These are phyloP conservation scores for Dalbergia cultrata DNA, from an alignment of 306 rosid species.

Conservation along the genomic window DNA sequence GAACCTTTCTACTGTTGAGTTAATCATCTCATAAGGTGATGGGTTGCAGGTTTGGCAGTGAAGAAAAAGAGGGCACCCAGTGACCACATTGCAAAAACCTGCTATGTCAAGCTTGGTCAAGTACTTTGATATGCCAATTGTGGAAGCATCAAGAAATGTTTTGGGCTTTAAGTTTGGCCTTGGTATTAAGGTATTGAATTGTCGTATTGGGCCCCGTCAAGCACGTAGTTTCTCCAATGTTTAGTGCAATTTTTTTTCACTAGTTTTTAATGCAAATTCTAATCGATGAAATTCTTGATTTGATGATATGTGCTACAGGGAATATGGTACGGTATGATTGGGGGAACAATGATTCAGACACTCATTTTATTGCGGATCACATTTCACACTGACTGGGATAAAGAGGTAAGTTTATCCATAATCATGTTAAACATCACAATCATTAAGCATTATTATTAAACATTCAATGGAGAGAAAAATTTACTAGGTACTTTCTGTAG, in stretches of 20 bases:
- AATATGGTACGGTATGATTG: slow-evolving; percentile 89
- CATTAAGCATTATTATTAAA: neutral
- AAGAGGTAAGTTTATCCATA: slow-evolving; percentile 58
- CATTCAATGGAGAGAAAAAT: too few species aligned
- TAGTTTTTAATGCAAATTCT: neutral
- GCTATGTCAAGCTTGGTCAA: slow-evolving; percentile 78
- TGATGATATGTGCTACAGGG: slow-evolving; percentile 51
- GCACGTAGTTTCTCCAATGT: too few species aligned
- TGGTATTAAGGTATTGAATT: slow-evolving; percentile 62
- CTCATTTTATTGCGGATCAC: slow-evolving; percentile 68
- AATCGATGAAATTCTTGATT: neutral
- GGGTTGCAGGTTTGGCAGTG: slow-evolving; percentile 57
- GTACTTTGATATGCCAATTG: slow-evolving; percentile 84
- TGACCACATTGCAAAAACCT: slow-evolving; percentile 66
- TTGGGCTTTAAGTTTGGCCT: slow-evolving; percentile 68
- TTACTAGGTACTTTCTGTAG: too few species aligned
- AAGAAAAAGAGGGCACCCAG: slow-evolving; percentile 85
- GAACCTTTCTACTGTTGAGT: slow-evolving; percentile 38
- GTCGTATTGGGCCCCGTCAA: neutral
- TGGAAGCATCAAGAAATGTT: slow-evolving; percentile 76
- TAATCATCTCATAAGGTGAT: slow-evolving; percentile 43
- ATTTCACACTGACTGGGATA: slow-evolving; percentile 70
- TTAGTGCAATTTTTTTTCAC: too few species aligned
- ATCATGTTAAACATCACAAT: neutral
- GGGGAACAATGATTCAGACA: slow-evolving; percentile 77